phyloP scores from a whole-genome alignment of 1,284 basidiomycete species.

The Tilletia caries region DNA sequence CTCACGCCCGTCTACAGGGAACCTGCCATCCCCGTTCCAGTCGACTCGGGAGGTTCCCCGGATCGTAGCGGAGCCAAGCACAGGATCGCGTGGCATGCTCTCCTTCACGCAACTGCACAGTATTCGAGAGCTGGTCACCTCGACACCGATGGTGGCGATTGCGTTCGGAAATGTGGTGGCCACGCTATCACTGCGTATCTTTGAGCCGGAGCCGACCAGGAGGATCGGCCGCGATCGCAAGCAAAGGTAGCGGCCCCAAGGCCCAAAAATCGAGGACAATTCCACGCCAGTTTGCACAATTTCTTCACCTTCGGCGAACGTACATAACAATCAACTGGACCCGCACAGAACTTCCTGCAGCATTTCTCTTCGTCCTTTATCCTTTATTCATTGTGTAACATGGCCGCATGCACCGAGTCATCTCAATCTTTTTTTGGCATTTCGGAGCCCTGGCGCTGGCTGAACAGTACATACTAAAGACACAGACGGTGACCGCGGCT shows the following conservation, averaged over 20 bases:
- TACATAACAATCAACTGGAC: background rate
- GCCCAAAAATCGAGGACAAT: background rate
- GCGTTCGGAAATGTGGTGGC: slow-evolving; percentile 8
- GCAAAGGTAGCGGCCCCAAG: background rate
- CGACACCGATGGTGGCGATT: background rate
- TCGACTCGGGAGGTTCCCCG: background rate
- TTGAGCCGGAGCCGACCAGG: background rate
- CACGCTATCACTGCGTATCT: background rate
- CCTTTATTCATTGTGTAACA: background rate
- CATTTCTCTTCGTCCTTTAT: background rate
- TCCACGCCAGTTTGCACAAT: no score
- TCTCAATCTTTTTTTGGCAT: background rate
- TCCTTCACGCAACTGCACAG: slow-evolving; percentile 9
- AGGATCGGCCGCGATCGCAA: background rate
- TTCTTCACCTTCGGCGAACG: background rate
- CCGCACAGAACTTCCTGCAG: background rate
- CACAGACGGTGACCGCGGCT: background rate
- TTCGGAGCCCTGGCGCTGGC: no score
- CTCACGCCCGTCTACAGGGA: background rate
- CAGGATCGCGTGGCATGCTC: background rate
- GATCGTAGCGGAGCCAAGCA: background rate
- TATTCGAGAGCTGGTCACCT: slow-evolving; percentile 1
- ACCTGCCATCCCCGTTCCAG: background rate
- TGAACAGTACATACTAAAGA: background rate
- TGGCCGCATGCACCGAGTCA: background rate